Conservation (phyloP, 2,329 filamentous ascomycete species). For the Zopfia rhizophila region DNA sequence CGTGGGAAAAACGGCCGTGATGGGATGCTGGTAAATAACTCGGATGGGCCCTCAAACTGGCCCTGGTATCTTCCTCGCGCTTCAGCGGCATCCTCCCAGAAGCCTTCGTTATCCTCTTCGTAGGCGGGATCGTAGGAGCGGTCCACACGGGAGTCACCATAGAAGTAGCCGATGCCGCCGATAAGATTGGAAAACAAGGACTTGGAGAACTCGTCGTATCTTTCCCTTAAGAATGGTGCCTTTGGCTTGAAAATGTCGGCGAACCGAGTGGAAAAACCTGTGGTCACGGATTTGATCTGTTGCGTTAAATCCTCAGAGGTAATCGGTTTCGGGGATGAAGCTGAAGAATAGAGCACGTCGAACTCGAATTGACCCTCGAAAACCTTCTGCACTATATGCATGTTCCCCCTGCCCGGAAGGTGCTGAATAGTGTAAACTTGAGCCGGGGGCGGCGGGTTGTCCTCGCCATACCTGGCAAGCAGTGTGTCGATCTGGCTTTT, state of each 20-base stretch:
- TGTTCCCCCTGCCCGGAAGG: constrained; percentile 75
- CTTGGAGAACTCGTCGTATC: constrained; percentile 83
- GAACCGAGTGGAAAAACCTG: constrained; percentile 80
- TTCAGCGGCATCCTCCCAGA: constrained; percentile 91
- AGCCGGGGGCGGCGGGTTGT: constrained; percentile 79
- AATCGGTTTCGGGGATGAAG: constrained; percentile 66
- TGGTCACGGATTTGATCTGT: constrained; percentile 73
- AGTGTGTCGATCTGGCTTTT: constrained; percentile 71
- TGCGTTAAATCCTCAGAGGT: constrained; percentile 73
- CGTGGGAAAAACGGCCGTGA: constrained; percentile 96
- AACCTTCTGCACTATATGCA: constrained; percentile 89
- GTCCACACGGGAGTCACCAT: constrained; percentile 88
- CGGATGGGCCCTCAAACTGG: constrained; percentile 80
- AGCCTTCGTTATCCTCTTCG: constrained; percentile 92
- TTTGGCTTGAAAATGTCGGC: constrained; percentile 76
- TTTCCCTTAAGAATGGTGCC: constrained; percentile 76
- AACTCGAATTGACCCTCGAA: constrained; percentile 93
- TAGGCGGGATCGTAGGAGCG: constrained; percentile 92
- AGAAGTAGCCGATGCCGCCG: constrained; percentile 95
- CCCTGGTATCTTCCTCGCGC: constrained; percentile 76
- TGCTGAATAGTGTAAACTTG: constrained; percentile 85
- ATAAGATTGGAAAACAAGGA: constrained; percentile 94
- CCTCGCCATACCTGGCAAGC: constrained; percentile 66
- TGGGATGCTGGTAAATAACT: constrained; percentile 90
- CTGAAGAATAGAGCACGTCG: constrained; percentile 89